Percentiles rank a stretch among this genome's conserved stretches.
phyloP scores from a whole-genome alignment of 768 basidiomycete species.

The Rhizopogon vesiculosus region DNA sequence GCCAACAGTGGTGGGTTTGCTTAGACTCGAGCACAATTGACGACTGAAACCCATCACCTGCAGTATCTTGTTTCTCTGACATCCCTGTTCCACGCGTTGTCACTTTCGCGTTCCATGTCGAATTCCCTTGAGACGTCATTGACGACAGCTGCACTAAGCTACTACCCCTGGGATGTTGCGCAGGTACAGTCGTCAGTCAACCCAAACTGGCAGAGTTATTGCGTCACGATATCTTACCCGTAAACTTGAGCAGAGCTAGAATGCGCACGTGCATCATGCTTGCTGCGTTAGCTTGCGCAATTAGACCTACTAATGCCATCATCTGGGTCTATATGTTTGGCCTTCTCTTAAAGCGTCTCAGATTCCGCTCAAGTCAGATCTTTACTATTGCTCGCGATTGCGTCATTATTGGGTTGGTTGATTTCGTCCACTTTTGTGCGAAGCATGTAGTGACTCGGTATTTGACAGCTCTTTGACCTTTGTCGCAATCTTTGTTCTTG shows the following conservation, averaged over 20 bases:
- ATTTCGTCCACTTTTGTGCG: not conserved
- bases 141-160: conserved; percentile 68
- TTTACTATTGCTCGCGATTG: conserved; percentile 35
- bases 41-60: not conserved
- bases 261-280: conserved; percentile 40
- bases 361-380: conserved; percentile 28
- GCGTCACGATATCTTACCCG: conserved; percentile 20
- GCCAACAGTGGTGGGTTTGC: conserved; percentile 54
- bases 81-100: conserved; percentile 83
- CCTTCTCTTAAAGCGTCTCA: conserved; percentile 52
- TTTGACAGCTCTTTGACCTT: conserved; percentile 14
- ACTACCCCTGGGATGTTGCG: conserved; percentile 67
- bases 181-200: conserved; percentile 21
- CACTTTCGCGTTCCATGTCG: conserved; percentile 83
- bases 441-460: not conserved
- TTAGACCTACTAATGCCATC: conserved; percentile 86
- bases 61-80: conserved; percentile 79
- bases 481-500: conserved; percentile 41
- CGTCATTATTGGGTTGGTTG: conserved; percentile 40
- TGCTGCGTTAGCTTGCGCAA: conserved; percentile 72
- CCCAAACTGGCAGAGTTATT: conserved; percentile 14
- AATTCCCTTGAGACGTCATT: conserved; percentile 92
- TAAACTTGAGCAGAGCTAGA: conserved; percentile 30
- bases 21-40: not conserved
- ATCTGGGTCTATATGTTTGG: conserved; percentile 76